A percentile compares a stretch with the other conserved stretches of the same genome.
These are phyloP conservation scores for Williopsis jadinii DNA, from an alignment of 1,139 yeast genomes.

Conservation along the genomic window DNA sequence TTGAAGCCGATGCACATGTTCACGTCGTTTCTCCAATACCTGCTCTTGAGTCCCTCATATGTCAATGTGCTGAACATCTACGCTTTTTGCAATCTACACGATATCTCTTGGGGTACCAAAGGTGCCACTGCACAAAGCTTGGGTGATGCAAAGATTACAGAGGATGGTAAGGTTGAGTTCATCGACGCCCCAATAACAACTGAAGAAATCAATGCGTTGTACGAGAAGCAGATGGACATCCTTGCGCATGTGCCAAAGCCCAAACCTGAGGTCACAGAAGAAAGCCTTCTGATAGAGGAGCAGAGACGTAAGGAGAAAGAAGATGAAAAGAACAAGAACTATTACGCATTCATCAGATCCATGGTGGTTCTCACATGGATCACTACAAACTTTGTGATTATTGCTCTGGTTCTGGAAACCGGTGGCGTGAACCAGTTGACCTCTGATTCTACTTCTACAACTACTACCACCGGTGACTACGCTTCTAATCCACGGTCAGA, in stretches of 20 bases:
- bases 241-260: slow-evolving; percentile 39
- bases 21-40: slow-evolving; percentile 79
- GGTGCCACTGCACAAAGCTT: slow-evolving; percentile 65
- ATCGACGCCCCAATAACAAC: slow-evolving; percentile 61
- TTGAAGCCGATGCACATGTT: slow-evolving; percentile 95
- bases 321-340: slow-evolving; percentile 60
- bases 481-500: slow-evolving; percentile 34
- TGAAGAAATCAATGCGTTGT: slow-evolving; percentile 55
- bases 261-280: slow-evolving; percentile 36
- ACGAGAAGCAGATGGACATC: slow-evolving; percentile 55
- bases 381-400: slow-evolving; percentile 61
- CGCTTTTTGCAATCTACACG: slow-evolving; percentile 94
- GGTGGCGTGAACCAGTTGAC: slow-evolving; percentile 41
- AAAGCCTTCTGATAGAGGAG: slow-evolving; percentile 20
- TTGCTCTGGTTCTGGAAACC: slow-evolving; percentile 62
- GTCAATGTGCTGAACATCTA: slow-evolving; percentile 82
- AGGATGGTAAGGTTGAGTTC: slow-evolving; percentile 67
- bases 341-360: slow-evolving; percentile 68
- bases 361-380: slow-evolving; percentile 79
- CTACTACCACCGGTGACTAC: slow-evolving; percentile 26
- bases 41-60: slow-evolving; percentile 82
- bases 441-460: slow-evolving; percentile 21
- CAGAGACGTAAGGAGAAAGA: slow-evolving; percentile 30
- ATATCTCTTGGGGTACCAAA: slow-evolving; percentile 97
- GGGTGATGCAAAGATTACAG: slow-evolving; percentile 62